These are phyloP conservation scores for Trichoderma brevicompactum DNA, from an alignment of 2,329 filamentous ascomycete genomes.

Conservation along the genomic window DNA sequence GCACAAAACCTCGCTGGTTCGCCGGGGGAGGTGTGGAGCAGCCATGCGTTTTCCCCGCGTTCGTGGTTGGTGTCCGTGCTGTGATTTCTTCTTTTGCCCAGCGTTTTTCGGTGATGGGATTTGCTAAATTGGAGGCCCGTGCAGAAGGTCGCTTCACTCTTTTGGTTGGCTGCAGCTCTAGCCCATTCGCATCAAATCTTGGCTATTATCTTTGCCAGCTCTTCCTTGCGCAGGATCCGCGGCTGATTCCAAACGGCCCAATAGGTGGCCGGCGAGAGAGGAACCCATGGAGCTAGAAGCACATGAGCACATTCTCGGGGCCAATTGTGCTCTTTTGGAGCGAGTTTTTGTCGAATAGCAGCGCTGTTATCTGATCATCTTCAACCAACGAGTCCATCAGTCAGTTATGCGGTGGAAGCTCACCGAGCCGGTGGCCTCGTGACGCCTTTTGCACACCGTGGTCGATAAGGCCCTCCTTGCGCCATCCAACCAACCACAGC, in stretches of 20 bases:
- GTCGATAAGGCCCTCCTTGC: slow-evolving; percentile 19
- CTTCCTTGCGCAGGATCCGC: slow-evolving; percentile 9
- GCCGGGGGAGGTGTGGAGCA: slow-evolving; percentile 12
- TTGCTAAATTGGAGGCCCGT: slow-evolving; percentile 17
- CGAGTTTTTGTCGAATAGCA: too few relatives aligned
- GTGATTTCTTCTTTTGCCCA: neutral
- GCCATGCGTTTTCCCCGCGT: slow-evolving; percentile 17
- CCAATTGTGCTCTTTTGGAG: neutral
- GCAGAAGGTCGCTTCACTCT: slow-evolving; percentile 6
- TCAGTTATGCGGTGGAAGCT: neutral
- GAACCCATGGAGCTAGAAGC: slow-evolving; percentile 13
- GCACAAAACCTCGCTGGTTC: neutral
- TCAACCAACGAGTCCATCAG: neutral
- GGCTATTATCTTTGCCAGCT: neutral
- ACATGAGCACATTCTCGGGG: neutral
- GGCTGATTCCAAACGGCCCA: slow-evolving; percentile 7
- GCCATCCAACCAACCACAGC: slow-evolving; percentile 12
- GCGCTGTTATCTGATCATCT: too few relatives aligned
- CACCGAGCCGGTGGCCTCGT: slow-evolving; percentile 22
- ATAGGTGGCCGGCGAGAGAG: neutral
- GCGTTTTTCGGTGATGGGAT: slow-evolving; percentile 2
- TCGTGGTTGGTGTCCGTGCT: slow-evolving; percentile 10
- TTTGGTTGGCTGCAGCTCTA: slow-evolving; percentile 25
- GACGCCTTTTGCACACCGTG: slow-evolving; percentile 15
- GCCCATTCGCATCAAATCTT: slow-evolving; percentile 3